These are phyloP conservation scores for Cutaneotrichosporon mucoides DNA, from an alignment of 1,284 basidiomycete genomes.

Conservation along the genomic window DNA sequence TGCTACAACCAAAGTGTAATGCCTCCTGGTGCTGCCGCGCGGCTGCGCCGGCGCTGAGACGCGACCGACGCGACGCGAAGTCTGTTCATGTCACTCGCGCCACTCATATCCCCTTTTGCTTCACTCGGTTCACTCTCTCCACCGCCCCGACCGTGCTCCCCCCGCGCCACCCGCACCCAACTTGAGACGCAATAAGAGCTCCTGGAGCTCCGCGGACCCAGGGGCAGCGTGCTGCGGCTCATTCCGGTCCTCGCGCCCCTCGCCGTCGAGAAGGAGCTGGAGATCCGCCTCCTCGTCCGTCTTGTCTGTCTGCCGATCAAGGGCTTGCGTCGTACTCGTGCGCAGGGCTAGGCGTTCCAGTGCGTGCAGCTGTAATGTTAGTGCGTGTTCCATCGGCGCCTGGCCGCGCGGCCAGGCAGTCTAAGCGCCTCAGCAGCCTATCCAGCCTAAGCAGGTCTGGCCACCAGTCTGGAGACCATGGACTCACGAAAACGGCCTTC, in stretches of 20 bases:
- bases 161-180: slow-evolving; percentile 3
- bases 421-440: too few relatives aligned
- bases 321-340: slow-evolving; percentile 10
- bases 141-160: not conserved
- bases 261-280: slow-evolving; percentile 26
- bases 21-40: too few relatives aligned
- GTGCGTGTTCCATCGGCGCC: not conserved
- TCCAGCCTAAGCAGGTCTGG: too few relatives aligned
- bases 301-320: slow-evolving; percentile 2
- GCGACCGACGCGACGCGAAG: too few relatives aligned
- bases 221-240: not conserved
- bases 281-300: slow-evolving; percentile 22
- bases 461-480: too few relatives aligned
- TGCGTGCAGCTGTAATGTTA: slow-evolving; percentile 31
- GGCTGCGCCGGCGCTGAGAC: too few relatives aligned
- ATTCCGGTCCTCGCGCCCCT: slow-evolving; percentile 9
- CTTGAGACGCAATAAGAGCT: slow-evolving; percentile 26
- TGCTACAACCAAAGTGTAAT: too few relatives aligned
- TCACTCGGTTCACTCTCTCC: not conserved
- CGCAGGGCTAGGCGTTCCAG: slow-evolving; percentile 37
- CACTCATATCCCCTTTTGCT: too few relatives aligned
- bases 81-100: too few relatives aligned
- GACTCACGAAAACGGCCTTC: slow-evolving; percentile 59
- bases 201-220: slow-evolving; percentile 21
- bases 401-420: too few relatives aligned